Conservation (phyloP, 345 rosid genomes). For the Arabidopsis suecica region DNA sequence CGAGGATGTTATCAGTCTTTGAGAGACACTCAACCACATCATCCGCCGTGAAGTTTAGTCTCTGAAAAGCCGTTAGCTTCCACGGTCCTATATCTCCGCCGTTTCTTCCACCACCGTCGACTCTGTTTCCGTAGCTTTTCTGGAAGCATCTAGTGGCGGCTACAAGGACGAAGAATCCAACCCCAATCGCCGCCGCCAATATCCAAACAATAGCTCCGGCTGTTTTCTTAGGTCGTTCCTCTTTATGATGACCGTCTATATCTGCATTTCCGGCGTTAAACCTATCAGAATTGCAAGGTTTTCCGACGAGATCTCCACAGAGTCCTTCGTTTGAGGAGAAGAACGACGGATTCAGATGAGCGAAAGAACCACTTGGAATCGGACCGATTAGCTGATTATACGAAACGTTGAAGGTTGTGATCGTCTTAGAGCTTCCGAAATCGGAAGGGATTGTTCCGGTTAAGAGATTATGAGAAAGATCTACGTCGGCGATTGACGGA, state of each 20-base stretch:
- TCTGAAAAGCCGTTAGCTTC: conserved; percentile 91
- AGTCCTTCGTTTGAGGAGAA: conserved; percentile 79
- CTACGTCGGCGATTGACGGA: conserved; percentile 72
- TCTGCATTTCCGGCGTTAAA: conserved; percentile 45
- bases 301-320: conserved; percentile 66
- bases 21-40: conserved; percentile 82
- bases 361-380: conserved; percentile 75
- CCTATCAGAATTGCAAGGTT: conserved; percentile 59
- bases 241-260: conserved; percentile 44
- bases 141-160: conserved; percentile 82
- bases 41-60: conserved; percentile 87
- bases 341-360: conserved; percentile 75
- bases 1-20: conserved; percentile 74
- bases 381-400: conserved; percentile 74
- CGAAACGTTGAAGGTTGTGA: conserved; percentile 87
- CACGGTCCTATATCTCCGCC: conserved; percentile 76
- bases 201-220: conserved; percentile 96
- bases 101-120: conserved; percentile 44
- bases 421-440: conserved; percentile 76
- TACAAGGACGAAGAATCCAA: conserved; percentile 72
- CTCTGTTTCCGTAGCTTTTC: conserved; percentile 47
- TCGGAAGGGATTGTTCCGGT: conserved; percentile 87
- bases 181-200: conserved; percentile 83
- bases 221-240: conserved; percentile 62
- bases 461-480: conserved; percentile 75